These are phyloP conservation scores for Bipolaris sorokiniana DNA, from an alignment of 2,329 filamentous ascomycete genomes.

Conservation along the genomic window DNA sequence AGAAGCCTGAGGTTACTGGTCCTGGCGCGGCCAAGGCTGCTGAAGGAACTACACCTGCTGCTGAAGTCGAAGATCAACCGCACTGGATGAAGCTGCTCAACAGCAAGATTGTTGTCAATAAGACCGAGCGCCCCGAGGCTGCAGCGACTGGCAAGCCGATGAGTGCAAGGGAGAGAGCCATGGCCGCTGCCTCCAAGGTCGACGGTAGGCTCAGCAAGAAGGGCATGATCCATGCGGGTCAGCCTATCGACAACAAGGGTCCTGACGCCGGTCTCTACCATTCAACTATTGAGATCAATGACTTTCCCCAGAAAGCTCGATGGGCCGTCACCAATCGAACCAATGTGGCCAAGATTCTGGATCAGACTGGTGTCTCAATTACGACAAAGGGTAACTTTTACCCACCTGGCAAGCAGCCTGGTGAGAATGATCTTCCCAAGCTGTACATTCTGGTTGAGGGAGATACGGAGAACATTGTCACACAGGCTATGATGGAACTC, in stretches of 20 bases:
- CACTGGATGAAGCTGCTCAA: constrained; percentile 56
- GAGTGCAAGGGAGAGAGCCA: constrained; percentile 74
- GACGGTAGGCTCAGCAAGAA: constrained; percentile 88
- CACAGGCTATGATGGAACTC: constrained; percentile 87
- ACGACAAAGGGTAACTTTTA: constrained; percentile 97
- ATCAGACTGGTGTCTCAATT: constrained; percentile 92
- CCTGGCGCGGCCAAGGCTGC: constrained; percentile 45
- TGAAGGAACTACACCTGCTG: constrained; percentile 15
- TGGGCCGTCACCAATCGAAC: constrained; percentile 99
- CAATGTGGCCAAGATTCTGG: constrained; percentile 97
- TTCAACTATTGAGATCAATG: constrained; percentile 97
- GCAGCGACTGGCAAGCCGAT: constrained; percentile 63
- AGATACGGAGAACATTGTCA: constrained; percentile 91
- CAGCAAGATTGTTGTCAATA: constrained; percentile 75
- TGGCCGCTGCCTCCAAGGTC: constrained; percentile 88
- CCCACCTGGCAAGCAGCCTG: constrained; percentile 77
- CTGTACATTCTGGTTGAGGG: constrained; percentile 97
- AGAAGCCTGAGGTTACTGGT: constrained; percentile 59
- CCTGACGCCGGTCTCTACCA: constrained; percentile 97
- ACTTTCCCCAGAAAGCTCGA: constrained; percentile 97
- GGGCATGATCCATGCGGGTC: constrained; percentile 86
- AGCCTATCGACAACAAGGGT: constrained; percentile 97
- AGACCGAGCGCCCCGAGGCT: constrained; percentile 64
- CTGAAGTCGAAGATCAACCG: constrained; percentile 32
- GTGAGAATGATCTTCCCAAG: constrained; percentile 78